Evolutionary conservation across 169 alveolate genomes (phyloP), one percentile per base, ranked within the genome.

Genomic region (Toxoplasma gondii): DNA sequence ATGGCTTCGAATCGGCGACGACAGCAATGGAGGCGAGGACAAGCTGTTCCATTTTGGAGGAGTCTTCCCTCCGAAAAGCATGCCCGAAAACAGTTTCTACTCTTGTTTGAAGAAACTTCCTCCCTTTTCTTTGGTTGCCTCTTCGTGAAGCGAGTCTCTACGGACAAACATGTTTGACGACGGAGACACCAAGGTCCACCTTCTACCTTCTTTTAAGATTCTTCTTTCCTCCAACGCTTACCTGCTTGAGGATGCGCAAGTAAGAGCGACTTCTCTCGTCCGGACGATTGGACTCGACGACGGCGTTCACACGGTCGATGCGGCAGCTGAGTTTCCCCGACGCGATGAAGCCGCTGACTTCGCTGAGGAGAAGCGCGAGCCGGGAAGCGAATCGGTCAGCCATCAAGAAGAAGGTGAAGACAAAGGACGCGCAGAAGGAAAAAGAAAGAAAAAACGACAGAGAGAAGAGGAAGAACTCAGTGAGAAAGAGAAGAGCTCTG

Each of bases 241-340:
- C 98, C 97, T 97, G 97, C 94, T 98, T 98, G 83, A 98, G 95
- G 82, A 97, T 97, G 90, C 97, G 93, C 53, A 96, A 95, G 96
- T 98, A 99, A 91, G 97, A 91, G 88, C 97, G 96, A 93, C 97
- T 98, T 91, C 98, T 96, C 93, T 97, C 98, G 93, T 99, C 99
- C 93, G 98, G 97, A 90, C 98, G 97, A 91, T 97, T 97, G 84
- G 98, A 96, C 96, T 99, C 99, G 87, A 99, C 97, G 31, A 98
- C 98, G 58, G 99, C 99, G 92, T 98, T 97, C 43, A 99, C 99
- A 93, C 97, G 98, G 97, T 99, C 99, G 67, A 99, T 99, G 95
- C 98, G 98, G 96, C 99, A 98, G 95, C 97, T 97, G 64, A 99
- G 96, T 93, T 98, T 97, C 93, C 99, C 98, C 88, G 98, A 98